Base-by-base conservation (phyloP, 352 stramenopile genomes). In the Phytophthora melonis region DNA sequence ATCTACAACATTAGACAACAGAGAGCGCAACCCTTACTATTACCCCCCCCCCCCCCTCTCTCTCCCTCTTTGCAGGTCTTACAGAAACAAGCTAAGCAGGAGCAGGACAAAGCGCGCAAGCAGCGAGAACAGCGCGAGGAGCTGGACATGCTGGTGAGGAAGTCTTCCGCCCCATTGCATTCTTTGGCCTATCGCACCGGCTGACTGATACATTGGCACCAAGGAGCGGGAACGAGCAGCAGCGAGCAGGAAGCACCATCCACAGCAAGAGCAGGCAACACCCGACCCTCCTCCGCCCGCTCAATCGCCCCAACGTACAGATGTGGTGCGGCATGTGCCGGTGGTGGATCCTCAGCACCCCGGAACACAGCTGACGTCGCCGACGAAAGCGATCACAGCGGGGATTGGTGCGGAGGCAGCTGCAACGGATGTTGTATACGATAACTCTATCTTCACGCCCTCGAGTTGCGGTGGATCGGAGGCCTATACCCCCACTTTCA, bases 51-150 rank as follows among this genome's bases (percentile, higher is more conserved):
- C 16, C 23, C 5, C 23, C 21, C 4, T 8, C 58, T 1, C 1
- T 30, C 25, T 3, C 3, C 3, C 4, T 30, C 30, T 34, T 34
- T 34, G 45, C 53, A 84, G 75, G 73, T 88, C 58, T 70, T 72
- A 0, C 66, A 81, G 53, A 93, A 93, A 66, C 81, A 90, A 58
- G 82, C 71, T 10, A 68, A 74, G 9, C 71, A 65, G 19, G 79
- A 90, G 34, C 58, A 83, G 19, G 83, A 84, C 14, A 87, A 84
- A 34, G 64, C 66, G 47, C 82, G 61, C 5, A 78, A 72, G 39
- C 66, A 58, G 18, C 72, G 81, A 21, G 86, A 93, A 36, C 80
- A 89, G 75, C 82, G 81, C n/a, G 41, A 74, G 9, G 83, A 93
- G 62, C 58, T 86, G 21, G 79, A 88, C 34, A 63, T 78, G 39